A percentile compares a stretch with the other conserved stretches of the same genome.
These are phyloP conservation scores for Carex kokanica DNA, from an alignment of 176 grass and related monocot genomes.

Conservation along the genomic window DNA sequence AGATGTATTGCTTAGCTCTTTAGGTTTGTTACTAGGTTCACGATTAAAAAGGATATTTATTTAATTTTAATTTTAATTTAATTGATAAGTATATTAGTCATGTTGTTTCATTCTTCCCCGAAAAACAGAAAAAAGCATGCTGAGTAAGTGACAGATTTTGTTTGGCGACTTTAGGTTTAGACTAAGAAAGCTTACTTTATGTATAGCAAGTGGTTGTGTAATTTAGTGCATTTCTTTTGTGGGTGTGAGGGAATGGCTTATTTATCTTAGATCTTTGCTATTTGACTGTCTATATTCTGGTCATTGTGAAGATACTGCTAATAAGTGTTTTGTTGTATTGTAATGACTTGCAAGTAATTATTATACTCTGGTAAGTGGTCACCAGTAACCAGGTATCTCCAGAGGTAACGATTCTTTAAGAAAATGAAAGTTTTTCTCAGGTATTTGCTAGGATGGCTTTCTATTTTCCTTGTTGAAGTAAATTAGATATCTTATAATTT, in stretches of 20 bases:
- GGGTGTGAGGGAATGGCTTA: background rate
- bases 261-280: background rate
- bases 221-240: slow-evolving; percentile 1
- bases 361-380: background rate
- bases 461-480: no score
- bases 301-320: background rate
- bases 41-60: slow-evolving; percentile 19
- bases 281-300: slow-evolving; percentile 3
- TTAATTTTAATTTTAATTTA: background rate
- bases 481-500: no score
- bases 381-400: background rate
- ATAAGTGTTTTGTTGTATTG: background rate
- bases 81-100: slow-evolving; percentile 13
- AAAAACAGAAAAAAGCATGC: background rate
- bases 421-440: background rate
- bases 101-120: slow-evolving; percentile 15
- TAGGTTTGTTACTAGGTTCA: slow-evolving; percentile 9
- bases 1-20: slow-evolving; percentile 20
- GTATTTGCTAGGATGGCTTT: background rate
- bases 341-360: background rate
- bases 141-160: slow-evolving; percentile 1
- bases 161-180: background rate
- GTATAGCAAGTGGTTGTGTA: slow-evolving; percentile 3
- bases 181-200: background rate
- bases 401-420: background rate